Conservation (phyloP, 139 green algal species). For the Monoraphidium neglectum region DNA sequence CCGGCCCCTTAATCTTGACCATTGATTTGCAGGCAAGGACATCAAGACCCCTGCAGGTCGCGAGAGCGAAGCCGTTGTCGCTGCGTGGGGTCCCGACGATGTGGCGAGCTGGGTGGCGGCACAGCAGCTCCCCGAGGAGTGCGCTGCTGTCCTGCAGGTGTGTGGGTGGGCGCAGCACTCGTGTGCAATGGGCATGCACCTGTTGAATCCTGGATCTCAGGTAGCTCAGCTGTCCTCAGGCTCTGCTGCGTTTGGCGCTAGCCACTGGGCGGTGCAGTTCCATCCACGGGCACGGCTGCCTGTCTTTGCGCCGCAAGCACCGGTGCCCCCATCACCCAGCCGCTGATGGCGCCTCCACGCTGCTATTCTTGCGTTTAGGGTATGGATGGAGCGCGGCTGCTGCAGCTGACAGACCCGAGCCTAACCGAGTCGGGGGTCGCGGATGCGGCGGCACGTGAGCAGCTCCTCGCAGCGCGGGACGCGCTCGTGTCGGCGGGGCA, state of each 20-base stretch:
- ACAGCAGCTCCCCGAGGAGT: slow-evolving; percentile 10
- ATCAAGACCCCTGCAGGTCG: too few relatives aligned
- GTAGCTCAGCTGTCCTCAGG: neutral
- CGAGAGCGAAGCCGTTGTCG: neutral
- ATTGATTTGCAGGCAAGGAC: too few relatives aligned
- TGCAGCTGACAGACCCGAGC: slow-evolving; percentile 11
- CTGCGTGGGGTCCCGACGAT: slow-evolving; percentile 4
- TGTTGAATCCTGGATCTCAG: neutral
- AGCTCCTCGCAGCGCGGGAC: neutral
- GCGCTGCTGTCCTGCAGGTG: slow-evolving; percentile 9
- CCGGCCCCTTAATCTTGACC: too few relatives aligned
- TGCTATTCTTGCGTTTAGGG: neutral
- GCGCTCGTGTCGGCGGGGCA: neutral
- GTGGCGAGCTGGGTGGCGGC: slow-evolving; percentile 10
- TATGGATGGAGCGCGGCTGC: slow-evolving; percentile 4
- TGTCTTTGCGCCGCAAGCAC: too few relatives aligned
- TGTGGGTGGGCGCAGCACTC: neutral
- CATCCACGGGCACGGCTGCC: too few relatives aligned
- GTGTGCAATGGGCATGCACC: too few relatives aligned
- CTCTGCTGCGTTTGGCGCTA: neutral
- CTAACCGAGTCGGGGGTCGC: slow-evolving; percentile 12
- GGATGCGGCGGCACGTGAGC: slow-evolving; percentile 13
- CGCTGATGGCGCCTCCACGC: neutral
- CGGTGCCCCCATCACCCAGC: too few relatives aligned
- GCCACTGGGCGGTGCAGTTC: too few relatives aligned